Percentiles rank a stretch among this genome's conserved stretches.
Evolutionary conservation across 257 asterid genomes (phyloP).

Genomic region (Scutellaria minor): DNA sequence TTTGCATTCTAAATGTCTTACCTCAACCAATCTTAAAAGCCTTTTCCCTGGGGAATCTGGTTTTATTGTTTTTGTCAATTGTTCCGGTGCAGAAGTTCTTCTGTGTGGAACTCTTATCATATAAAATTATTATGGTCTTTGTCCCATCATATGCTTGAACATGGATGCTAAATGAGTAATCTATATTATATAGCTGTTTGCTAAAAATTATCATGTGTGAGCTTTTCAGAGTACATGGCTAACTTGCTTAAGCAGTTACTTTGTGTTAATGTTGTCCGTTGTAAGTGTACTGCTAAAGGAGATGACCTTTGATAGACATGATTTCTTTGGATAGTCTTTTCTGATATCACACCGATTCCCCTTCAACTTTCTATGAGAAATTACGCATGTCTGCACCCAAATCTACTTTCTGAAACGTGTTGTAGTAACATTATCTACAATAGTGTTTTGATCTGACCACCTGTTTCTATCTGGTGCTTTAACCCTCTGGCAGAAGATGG

Average conservation of each 20-base stretch:
- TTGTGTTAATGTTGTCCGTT: not conserved
- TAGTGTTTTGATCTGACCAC: not conserved
- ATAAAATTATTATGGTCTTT: not conserved
- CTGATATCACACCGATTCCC: not conserved
- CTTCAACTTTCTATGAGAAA: constrained; percentile 3
- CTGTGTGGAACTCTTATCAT: constrained; percentile 6
- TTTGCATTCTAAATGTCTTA: not conserved
- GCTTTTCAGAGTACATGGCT: not conserved
- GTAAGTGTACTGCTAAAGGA: not conserved
- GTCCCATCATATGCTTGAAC: not conserved
- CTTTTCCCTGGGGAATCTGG: not conserved
- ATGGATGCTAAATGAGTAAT: not conserved
- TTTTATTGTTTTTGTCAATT: not conserved
- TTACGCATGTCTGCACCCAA: not conserved
- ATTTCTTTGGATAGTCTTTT: not conserved
- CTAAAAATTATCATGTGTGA: not conserved
- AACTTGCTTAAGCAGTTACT: not conserved
- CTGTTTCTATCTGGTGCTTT: constrained; percentile 11
- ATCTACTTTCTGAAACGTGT: not conserved
- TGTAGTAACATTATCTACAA: not conserved
- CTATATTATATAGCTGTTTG: not conserved
- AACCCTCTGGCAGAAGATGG: constrained; percentile 41
- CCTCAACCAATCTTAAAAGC: not conserved
- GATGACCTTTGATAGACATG: not conserved
- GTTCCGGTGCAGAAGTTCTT: not conserved